Base-by-base conservation (phyloP, 2,329 filamentous ascomycete species). In the Monosporascus sp. region DNA sequence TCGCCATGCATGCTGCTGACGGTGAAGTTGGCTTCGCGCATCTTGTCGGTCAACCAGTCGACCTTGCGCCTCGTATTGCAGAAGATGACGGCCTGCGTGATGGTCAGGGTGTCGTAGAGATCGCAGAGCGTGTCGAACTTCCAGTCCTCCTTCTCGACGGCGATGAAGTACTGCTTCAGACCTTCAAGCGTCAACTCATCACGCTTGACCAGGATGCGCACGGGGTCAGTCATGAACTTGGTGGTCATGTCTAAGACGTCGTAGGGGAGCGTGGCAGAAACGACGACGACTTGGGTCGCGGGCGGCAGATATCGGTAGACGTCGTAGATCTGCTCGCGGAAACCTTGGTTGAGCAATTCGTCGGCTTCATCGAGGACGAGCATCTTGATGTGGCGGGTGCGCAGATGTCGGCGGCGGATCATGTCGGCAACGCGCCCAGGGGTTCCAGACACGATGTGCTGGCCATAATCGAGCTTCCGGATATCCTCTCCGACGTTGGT, bases 41-140 rank as follows among this genome's bases (percentile, higher is more conserved):
- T 96, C 81, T 99, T 99, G 76, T 99, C 94, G 5, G 94, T 97
- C 55, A 99, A 78, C 94, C 94, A 99, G 72, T 99, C 94, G 51
- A 99, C 94, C 88, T 99, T 99, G 72, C 94, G 86, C 62, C 94
- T 87, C 7, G 94, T 99, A 75, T 99, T 99, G 82, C 94, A 99
- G 81, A 99, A 99, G 71, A 99, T 99, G 71, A 99, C 94, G 46
- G 94, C 94, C 76, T 97, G 94, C 17, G 94, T 97, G 68, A 99
- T 97, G 52, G 94, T 99, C 45, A 99, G 82, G 14, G 94, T 97
- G 71, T 99, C 94, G 80, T 99, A 99, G 54, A 99, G 86, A 76
- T 99, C 94, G 73, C 91, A 97, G 5, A 99, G 85, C 3, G 94
- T 99, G 71, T 99, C 94, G 64, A 99, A 96, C 74, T 99, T 99